Evolutionary conservation across 805 yeast genomes (phyloP).

Genomic region (Scheffersomyces ergatensis): DNA sequence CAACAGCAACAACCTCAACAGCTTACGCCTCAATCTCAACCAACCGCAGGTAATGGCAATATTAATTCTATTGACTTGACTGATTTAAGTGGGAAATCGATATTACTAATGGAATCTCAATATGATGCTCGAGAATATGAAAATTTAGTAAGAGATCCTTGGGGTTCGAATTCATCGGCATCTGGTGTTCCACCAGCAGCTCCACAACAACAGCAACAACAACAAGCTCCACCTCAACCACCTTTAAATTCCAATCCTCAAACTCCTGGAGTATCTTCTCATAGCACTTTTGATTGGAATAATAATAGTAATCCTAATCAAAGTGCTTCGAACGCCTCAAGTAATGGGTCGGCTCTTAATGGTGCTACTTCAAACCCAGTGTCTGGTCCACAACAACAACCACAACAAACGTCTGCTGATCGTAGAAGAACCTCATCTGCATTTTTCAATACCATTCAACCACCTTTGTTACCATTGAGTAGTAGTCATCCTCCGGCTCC

Average conservation of each 20-base stretch:
- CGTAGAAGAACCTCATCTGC: conserved; percentile 55
- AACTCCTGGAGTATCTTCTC: conserved; percentile 28
- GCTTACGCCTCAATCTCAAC: conserved; percentile 6
- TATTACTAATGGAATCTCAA: conserved; percentile 45
- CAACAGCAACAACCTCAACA: conserved; percentile 3
- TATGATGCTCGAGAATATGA: conserved; percentile 48
- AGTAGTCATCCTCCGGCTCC: conserved; percentile 16
- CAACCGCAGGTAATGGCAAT: conserved; percentile 21
- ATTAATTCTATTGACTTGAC: conserved; percentile 27
- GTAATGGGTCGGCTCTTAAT: conserved; percentile 4
- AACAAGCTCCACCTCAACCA: conserved; percentile 4
- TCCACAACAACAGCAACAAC: conserved; percentile 3
- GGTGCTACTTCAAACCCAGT: conserved; percentile 4
- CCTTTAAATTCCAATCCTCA: conserved; percentile 30
- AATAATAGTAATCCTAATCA: neutral
- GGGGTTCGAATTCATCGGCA: conserved; percentile 25
- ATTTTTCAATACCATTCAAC: conserved; percentile 38
- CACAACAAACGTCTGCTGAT: conserved; percentile 17
- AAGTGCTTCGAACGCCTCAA: neutral
- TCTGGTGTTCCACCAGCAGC: neutral
- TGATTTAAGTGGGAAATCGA: conserved; percentile 40
- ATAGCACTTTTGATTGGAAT: conserved; percentile 32
- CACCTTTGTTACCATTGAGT: conserved; percentile 12
- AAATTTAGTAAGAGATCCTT: conserved; percentile 47
- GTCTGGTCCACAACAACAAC: conserved; percentile 1